phyloP scores from a whole-genome alignment of 257 asterid genomes.

The Anisodus tanguticus region DNA sequence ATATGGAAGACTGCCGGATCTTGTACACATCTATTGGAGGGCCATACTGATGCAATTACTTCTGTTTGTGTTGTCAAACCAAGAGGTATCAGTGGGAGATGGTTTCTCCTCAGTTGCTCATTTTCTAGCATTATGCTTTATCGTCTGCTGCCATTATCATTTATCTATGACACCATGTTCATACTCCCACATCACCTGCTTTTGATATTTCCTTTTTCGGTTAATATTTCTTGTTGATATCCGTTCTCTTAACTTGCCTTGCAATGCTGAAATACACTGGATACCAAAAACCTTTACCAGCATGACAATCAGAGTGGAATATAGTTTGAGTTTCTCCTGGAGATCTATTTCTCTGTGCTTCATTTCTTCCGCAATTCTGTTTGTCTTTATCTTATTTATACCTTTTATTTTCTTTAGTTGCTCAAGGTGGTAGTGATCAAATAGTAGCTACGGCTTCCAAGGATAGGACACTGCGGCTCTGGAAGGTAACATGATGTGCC shows the following conservation, averaged over 20 bases:
- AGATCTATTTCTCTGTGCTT: conserved; percentile 4
- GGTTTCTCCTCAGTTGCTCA: not conserved
- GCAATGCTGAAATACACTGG: not conserved
- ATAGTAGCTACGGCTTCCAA: conserved; percentile 90
- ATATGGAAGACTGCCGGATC: conserved; percentile 85
- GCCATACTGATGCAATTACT: conserved; percentile 84
- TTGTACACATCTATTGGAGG: conserved; percentile 80
- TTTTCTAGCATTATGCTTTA: not conserved
- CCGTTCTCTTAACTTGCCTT: not conserved
- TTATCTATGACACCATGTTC: not conserved
- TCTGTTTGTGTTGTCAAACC: conserved; percentile 70
- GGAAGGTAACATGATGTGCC: conserved; percentile 70
- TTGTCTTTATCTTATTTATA: conserved; percentile 22
- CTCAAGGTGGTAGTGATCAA: conserved; percentile 48
- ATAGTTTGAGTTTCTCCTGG: not conserved
- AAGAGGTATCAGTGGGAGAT: conserved; percentile 51
- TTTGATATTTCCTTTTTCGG: not conserved
- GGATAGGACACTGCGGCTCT: conserved; percentile 83
- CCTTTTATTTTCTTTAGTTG: conserved; percentile 38
- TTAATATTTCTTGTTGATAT: not conserved
- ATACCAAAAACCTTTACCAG: not conserved
- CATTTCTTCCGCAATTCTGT: conserved; percentile 1
- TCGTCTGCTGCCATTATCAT: conserved; percentile 2
- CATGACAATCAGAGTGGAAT: not conserved
- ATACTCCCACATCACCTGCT: not conserved